Conservation (phyloP, 2,329 filamentous ascomycete genomes). For the Trichoderma asperellum region DNA sequence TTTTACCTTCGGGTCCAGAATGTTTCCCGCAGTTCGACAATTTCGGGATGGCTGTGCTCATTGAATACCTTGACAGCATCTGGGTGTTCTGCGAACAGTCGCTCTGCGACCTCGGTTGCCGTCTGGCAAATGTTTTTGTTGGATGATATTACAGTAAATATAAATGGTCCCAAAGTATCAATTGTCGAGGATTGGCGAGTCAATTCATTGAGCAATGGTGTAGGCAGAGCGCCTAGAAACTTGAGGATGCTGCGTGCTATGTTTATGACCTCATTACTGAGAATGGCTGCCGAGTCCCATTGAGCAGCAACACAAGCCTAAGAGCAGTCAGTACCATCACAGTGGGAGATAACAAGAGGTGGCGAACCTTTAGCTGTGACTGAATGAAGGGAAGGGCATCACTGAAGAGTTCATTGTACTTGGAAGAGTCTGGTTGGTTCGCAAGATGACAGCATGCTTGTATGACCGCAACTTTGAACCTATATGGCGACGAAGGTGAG, state of each 20-base stretch:
- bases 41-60: constrained; percentile 35
- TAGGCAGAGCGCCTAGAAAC: constrained; percentile 59
- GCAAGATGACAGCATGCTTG: constrained; percentile 67
- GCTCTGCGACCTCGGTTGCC: constrained; percentile 52
- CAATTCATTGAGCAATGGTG: constrained; percentile 40
- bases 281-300: constrained; percentile 15
- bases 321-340: constrained; percentile 28
- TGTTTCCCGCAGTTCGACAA: constrained; percentile 41
- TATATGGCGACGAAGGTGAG: constrained; percentile 57
- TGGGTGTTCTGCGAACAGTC: constrained; percentile 47
- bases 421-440: constrained; percentile 51
- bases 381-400: constrained; percentile 61
- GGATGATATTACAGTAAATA: constrained; percentile 58
- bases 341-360: neutral
- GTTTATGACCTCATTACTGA: constrained; percentile 29
- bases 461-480: constrained; percentile 65
- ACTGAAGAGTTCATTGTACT: constrained; percentile 60
- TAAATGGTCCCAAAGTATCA: constrained; percentile 54
- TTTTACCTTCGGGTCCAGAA: constrained; percentile 60
- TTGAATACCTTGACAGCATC: constrained; percentile 38
- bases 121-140: constrained; percentile 54
- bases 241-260: constrained; percentile 52
- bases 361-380: constrained; percentile 57
- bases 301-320: constrained; percentile 14
- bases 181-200: constrained; percentile 34